Conservation (phyloP, 495 filamentous ascomycete species). For the Chaetomidium leptoderma region DNA sequence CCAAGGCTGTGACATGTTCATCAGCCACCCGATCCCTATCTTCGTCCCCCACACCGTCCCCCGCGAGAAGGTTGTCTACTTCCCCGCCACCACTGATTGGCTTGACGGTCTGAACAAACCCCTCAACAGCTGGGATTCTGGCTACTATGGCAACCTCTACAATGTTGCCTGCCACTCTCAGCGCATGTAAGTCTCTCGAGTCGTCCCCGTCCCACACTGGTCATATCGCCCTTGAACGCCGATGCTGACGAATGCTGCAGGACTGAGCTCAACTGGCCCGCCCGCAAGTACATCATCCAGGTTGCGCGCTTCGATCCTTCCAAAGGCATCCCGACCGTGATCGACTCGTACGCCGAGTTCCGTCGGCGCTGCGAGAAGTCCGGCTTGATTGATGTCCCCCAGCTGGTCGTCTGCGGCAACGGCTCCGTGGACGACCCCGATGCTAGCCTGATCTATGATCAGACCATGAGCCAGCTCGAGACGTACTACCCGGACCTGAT, state of each 20-base stretch:
- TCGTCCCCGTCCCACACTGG: too few species aligned
- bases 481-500: conserved; percentile 46
- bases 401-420: conserved; percentile 73
- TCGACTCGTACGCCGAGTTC: conserved; percentile 74
- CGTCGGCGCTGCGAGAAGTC: conserved; percentile 52
- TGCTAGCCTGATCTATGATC: conserved; percentile 65
- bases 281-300: conserved; percentile 74
- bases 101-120: conserved; percentile 83
- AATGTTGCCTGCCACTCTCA: conserved; percentile 59
- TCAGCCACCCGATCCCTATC: conserved; percentile 73
- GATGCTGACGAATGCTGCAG: conserved; percentile 32
- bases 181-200: conserved; percentile 55
- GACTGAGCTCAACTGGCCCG: conserved; percentile 63
- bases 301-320: conserved; percentile 83
- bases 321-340: conserved; percentile 78
- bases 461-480: conserved; percentile 63
- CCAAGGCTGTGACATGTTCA: conserved; percentile 69
- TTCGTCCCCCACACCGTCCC: conserved; percentile 74
- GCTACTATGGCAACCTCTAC: conserved; percentile 74
- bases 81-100: conserved; percentile 87
- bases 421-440: conserved; percentile 86
- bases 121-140: conserved; percentile 67
- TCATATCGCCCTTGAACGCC: too few species aligned
- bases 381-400: conserved; percentile 52
- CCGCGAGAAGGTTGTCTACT: conserved; percentile 63